Conservation (phyloP, 1,284 basidiomycete species). For the Fomitopsis palustris region DNA sequence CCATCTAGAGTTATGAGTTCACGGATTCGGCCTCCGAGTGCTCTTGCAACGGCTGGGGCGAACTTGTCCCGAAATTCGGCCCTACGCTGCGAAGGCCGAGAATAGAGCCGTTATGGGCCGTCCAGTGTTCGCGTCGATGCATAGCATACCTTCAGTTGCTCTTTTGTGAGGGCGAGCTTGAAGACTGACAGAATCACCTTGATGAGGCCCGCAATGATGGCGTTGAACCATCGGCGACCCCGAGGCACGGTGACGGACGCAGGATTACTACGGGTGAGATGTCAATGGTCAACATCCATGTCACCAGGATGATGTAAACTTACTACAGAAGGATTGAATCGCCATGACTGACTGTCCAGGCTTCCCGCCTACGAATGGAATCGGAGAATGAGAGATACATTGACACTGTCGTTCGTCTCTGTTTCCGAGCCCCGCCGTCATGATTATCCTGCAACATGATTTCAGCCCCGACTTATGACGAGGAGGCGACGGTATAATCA, state of each 20-base stretch:
- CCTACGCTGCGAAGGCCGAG: neutral
- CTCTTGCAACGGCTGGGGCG: neutral
- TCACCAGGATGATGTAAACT: neutral
- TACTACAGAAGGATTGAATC: neutral
- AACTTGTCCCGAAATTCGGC: neutral
- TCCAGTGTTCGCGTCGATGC: neutral
- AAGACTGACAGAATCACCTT: neutral
- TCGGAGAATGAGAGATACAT: slow-evolving; percentile 2
- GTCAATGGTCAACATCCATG: neutral
- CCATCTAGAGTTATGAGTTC: slow-evolving; percentile 1
- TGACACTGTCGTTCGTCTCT: neutral
- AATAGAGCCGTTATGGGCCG: neutral
- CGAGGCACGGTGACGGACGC: neutral
- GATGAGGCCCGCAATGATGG: neutral
- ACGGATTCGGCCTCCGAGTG: neutral
- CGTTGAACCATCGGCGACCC: neutral
- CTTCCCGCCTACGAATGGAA: neutral
- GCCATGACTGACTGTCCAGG: neutral
- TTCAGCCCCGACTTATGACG: neutral
- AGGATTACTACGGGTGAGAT: neutral
- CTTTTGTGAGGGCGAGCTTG: neutral
- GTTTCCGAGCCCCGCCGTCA: no score
- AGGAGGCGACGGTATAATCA: neutral
- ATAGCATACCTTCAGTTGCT: neutral
- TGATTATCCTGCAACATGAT: neutral